Conservation (phyloP, 257 asterid genomes). For the Penstemon barbatus region DNA sequence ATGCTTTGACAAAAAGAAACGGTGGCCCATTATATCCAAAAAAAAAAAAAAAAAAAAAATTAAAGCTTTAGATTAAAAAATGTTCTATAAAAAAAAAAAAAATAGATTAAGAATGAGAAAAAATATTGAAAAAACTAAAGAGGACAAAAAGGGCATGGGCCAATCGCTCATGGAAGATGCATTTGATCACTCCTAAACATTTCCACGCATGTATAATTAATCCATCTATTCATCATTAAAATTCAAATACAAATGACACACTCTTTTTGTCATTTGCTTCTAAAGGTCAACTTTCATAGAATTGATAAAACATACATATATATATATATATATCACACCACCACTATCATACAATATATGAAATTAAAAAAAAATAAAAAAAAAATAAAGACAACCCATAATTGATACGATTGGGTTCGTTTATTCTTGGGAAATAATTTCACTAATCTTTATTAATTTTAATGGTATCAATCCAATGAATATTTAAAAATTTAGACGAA, state of each 20-base stretch:
- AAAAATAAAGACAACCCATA: neutral
- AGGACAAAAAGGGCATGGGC: conserved; percentile 34
- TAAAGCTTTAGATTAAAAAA: neutral
- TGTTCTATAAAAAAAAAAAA: neutral
- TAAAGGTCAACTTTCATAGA: conserved; percentile 20
- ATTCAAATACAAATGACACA: conserved; percentile 26
- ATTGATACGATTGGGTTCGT: neutral
- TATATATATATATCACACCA: too few species aligned
- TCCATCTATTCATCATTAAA: conserved; percentile 21
- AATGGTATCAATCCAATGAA: neutral
- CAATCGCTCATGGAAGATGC: conserved; percentile 23
- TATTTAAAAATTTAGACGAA: too few species aligned
- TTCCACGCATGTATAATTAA: conserved; percentile 40
- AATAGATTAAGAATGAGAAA: neutral
- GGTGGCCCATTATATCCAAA: conserved; percentile 20
- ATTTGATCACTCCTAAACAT: conserved; percentile 27
- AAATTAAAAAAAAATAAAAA: neutral
- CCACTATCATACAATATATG: too few species aligned
- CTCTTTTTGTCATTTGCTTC: conserved; percentile 30
- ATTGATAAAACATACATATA: conserved; percentile 1
- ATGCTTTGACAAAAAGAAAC: conserved; percentile 34
- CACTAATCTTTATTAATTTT: neutral
- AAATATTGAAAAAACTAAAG: conserved; percentile 4
- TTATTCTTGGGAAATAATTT: neutral
- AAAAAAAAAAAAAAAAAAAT: neutral